Base-by-base conservation (phyloP, 768 basidiomycete species). In the Tricholoma sp. region DNA sequence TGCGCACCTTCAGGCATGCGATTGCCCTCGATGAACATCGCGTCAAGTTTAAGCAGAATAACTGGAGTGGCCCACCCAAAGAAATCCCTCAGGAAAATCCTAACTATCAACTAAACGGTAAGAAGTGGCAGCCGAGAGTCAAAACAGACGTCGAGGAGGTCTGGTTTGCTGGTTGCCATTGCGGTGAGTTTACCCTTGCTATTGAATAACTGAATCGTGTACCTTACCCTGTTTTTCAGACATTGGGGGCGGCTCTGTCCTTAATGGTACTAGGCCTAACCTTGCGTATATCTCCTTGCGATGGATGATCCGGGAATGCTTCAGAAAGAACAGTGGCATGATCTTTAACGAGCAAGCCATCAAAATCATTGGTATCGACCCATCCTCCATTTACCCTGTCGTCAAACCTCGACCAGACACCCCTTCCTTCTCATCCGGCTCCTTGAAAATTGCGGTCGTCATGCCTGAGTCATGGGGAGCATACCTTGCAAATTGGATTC, bases 291-390 rank as follows among this genome's bases (percentile, higher is more conserved):
- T 84, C 44, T 56, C 83, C 3, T 69, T 86, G 18, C 76, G 83
- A 58, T 86, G 80, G 80, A 80, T 82, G 79, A 63, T 82, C 57
- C 74, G 81, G 48, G 72, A 82, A 53, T 75, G 73, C 56, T 76
- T 81, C 68, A 61, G 61, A 20, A 59, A 70, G 13, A 59, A 75
- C 5, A 69, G 72, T 13, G 79, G 79, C 3, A 76, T 80, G 47
- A 65, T 79, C 54, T 80, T 81, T 65, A 62, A 74, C 20, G 59
- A 63, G 4, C 63, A 65, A 11, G 66, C 63, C 54, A 69, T 77
- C 65, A 28, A 57, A 29, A 2, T 2, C 15, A 18, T 52, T 33
- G 56, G 56, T 9, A 37, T 74, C 56, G 68, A 73, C 29, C 54
- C 54, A 2, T 29, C 58, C 63, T 68, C 59, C 61, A 71, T 76